Percentiles rank a stretch among this genome's conserved stretches.
Evolutionary conservation across 2,329 filamentous ascomycete genomes (phyloP).

Genomic region (Claviceps purpurea): DNA sequence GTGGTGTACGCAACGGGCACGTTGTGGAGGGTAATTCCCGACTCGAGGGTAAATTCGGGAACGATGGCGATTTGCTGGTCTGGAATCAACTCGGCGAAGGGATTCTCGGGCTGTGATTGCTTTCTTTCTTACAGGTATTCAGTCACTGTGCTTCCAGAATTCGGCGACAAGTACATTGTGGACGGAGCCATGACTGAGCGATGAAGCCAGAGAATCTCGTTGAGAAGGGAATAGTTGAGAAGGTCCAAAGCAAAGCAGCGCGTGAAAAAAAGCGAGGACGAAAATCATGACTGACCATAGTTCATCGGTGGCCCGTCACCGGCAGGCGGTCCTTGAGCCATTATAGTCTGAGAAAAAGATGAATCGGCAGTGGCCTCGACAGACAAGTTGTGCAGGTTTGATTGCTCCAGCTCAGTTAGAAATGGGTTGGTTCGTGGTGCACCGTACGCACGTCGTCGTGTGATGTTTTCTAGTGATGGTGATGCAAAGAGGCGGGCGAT

Average conservation of each 20-base stretch:
- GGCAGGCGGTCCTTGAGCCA: slow-evolving; percentile 12
- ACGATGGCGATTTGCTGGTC: slow-evolving; percentile 80
- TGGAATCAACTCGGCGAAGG: slow-evolving; percentile 72
- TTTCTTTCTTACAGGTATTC: slow-evolving; percentile 55
- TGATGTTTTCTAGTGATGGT: not conserved
- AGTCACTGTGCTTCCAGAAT: slow-evolving; percentile 33
- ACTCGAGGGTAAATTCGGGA: slow-evolving; percentile 85
- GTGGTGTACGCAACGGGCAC: slow-evolving; percentile 57
- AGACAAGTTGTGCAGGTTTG: not conserved
- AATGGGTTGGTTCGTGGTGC: too few species aligned
- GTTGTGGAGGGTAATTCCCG: slow-evolving; percentile 71
- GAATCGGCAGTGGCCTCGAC: not conserved
- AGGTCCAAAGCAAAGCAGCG: not conserved
- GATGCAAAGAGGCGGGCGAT: not conserved
- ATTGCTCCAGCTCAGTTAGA: too few species aligned
- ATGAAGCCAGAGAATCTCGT: not conserved
- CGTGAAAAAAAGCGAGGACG: not conserved
- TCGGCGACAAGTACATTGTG: not conserved
- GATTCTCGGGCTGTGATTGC: slow-evolving; percentile 72
- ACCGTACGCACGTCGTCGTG: too few species aligned
- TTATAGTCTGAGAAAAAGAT: slow-evolving; percentile 3
- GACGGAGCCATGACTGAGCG: not conserved
- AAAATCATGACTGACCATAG: slow-evolving; percentile 17
- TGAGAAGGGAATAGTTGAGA: not conserved
- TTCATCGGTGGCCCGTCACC: slow-evolving; percentile 10